Evolutionary conservation across 78 protist species (phyloP), one percentile per base, ranked within the genome.

Genomic region (Corallochytrium limacisporum): DNA sequence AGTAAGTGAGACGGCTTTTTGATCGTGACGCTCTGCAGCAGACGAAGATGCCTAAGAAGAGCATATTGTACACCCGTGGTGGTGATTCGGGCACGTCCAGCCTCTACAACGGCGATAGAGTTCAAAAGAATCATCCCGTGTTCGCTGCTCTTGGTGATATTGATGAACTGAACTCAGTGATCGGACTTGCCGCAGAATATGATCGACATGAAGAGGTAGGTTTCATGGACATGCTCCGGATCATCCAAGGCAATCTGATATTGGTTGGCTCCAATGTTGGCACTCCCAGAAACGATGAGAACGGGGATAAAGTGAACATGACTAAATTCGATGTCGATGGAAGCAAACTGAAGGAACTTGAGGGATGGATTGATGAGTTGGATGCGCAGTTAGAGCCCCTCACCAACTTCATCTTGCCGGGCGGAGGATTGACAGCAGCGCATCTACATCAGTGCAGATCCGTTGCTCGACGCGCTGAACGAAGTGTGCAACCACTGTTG

Each of bases 401-500:
- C 24, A 44, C 43, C 9, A 66, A 54, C 42, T 91, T 91, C 68
- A 85, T 91, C 0, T 68, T 91, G 13, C 93, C 92, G 29, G 53
- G 77, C 24, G 91, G 91, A 5, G 81, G 84, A 1, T 5, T 53
- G 28, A 72, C 51, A 0, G 54, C 91, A 38, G 35, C 82, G 2
- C 55, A 40, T 1, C 49, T 89, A 7, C 95, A 89, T 61, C 24
- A 74, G 3, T 75, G 84, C 13, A 36, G 95, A 33, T 46, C 87
- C 18, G 55, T 68, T 10, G 73, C 81, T 38, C 38, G 87, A 15
- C 36, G 84, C 22, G 75, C 63, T 1, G 87, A 82, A 35, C 75
- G 82, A 12, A 0, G 22, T 24, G 42, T 26, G 20, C 12, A 22
- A 12, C 56, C 54, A 46, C 31, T 60, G 7, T 1, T 51, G 37